These are phyloP conservation scores for Aspergillus spinulosporus DNA, from an alignment of 2,329 filamentous ascomycete genomes.

Conservation along the genomic window DNA sequence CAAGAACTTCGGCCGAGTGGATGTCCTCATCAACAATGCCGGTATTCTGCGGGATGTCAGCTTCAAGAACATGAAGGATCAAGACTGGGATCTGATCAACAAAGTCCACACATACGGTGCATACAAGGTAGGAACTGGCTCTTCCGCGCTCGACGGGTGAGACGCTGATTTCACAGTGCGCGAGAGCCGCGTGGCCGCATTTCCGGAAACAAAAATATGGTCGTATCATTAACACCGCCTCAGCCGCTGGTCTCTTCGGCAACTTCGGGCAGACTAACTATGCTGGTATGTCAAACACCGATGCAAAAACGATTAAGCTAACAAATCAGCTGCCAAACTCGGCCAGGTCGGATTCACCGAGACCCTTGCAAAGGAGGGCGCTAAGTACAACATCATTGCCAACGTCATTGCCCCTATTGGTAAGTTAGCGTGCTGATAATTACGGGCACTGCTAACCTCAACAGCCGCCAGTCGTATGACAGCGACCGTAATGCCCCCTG, in stretches of 20 bases:
- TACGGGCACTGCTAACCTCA: not conserved
- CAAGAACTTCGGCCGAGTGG: slow-evolving; percentile 66
- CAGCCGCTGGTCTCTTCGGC: slow-evolving; percentile 90
- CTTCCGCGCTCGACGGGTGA: not conserved
- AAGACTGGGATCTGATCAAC: slow-evolving; percentile 95
- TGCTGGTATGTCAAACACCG: slow-evolving; percentile 57
- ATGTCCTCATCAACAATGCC: slow-evolving; percentile 96
- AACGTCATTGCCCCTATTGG: slow-evolving; percentile 91
- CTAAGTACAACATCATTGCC: slow-evolving; percentile 95
- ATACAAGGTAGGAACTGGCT: slow-evolving; percentile 65
- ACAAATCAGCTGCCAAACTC: slow-evolving; percentile 75
- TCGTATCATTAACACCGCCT: slow-evolving; percentile 92
- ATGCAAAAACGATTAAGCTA: slow-evolving; percentile 10
- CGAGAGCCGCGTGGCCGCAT: slow-evolving; percentile 91
- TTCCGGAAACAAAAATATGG: slow-evolving; percentile 99
- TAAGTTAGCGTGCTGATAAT: slow-evolving; percentile 25
- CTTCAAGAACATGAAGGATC: slow-evolving; percentile 98
- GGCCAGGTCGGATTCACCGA: slow-evolving; percentile 96
- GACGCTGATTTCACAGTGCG: slow-evolving; percentile 56
- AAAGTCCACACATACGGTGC: slow-evolving; percentile 89
- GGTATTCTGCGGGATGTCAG: slow-evolving; percentile 92
- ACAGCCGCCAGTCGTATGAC: slow-evolving; percentile 91
- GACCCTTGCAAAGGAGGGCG: slow-evolving; percentile 94
- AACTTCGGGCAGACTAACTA: slow-evolving; percentile 97
- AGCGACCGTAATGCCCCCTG: slow-evolving; percentile 91